Conservation (phyloP, 2,329 filamentous ascomycete genomes). For the Lasiodiplodia gonubiensis region DNA sequence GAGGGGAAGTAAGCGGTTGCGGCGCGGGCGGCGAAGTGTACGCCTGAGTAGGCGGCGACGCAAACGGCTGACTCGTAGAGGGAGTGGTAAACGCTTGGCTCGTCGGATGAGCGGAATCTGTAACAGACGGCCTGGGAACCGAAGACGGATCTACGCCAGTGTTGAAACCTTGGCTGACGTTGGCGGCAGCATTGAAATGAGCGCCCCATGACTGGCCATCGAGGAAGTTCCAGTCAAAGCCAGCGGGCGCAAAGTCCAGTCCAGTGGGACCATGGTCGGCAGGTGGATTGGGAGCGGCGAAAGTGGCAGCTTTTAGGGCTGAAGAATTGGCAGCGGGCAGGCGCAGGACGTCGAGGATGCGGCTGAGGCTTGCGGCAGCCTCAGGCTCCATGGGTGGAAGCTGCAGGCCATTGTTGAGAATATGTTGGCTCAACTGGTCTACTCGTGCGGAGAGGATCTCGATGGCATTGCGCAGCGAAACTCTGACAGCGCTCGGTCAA, state of each 20-base stretch:
- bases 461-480: slow-evolving; percentile 29
- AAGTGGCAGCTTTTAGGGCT: slow-evolving; percentile 8
- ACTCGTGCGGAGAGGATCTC: slow-evolving; percentile 26
- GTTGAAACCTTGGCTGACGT: slow-evolving; percentile 20
- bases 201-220: slow-evolving; percentile 21
- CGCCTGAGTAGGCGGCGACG: slow-evolving; percentile 9
- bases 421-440: slow-evolving; percentile 27
- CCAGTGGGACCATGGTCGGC: slow-evolving; percentile 20
- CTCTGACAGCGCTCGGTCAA: slow-evolving; percentile 8
- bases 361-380: slow-evolving; percentile 9
- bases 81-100: slow-evolving; percentile 21
- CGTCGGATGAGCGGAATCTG: slow-evolving; percentile 9
- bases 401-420: slow-evolving; percentile 27
- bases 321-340: slow-evolving; percentile 24
- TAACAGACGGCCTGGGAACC: slow-evolving; percentile 11
- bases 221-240: slow-evolving; percentile 29
- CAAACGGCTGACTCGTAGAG: slow-evolving; percentile 5
- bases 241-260: slow-evolving; percentile 23
- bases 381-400: slow-evolving; percentile 27
- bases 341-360: slow-evolving; percentile 27
- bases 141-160: slow-evolving; percentile 18
- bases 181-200: background rate
- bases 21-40: slow-evolving; percentile 17
- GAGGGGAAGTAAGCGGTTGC: slow-evolving; percentile 6
- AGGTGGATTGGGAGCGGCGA: slow-evolving; percentile 6